Evolutionary conservation across 306 rosid genomes (phyloP).

Genomic region (Vigna nakashimae): DNA sequence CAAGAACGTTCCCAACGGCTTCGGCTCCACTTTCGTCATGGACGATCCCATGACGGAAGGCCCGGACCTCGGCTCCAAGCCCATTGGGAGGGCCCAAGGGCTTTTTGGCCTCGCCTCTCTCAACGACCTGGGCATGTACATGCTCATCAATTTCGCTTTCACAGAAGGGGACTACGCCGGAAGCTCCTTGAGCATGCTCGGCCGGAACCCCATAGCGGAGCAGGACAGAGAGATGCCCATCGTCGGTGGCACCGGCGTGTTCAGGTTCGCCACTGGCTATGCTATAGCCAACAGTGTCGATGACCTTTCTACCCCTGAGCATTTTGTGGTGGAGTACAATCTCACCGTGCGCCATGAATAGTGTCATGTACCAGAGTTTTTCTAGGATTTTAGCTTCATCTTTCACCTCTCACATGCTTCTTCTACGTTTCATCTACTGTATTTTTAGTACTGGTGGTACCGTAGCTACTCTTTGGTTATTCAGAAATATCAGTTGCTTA

Average conservation of each 20-base stretch:
- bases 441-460: no score
- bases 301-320: slow-evolving; percentile 44
- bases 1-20: slow-evolving; percentile 21
- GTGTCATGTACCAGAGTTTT: not conserved
- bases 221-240: slow-evolving; percentile 42
- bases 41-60: slow-evolving; percentile 48
- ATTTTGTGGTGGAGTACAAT: slow-evolving; percentile 50
- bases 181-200: slow-evolving; percentile 45
- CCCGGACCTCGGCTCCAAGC: slow-evolving; percentile 40
- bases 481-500: no score
- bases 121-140: slow-evolving; percentile 37
- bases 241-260: slow-evolving; percentile 50
- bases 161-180: slow-evolving; percentile 18
- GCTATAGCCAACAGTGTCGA: slow-evolving; percentile 42
- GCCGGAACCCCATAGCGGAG: slow-evolving; percentile 40
- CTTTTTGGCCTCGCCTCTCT: slow-evolving; percentile 42
- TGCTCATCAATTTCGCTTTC: slow-evolving; percentile 45
- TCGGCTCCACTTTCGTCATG: slow-evolving; percentile 43
- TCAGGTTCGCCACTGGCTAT: slow-evolving; percentile 46
- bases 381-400: no score
- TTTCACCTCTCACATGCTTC: no score
- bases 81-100: slow-evolving; percentile 50
- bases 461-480: no score
- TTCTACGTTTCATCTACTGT: no score
- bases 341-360: slow-evolving; percentile 36